A percentile compares a stretch with the other conserved stretches of the same genome.
Evolutionary conservation across 2,329 filamentous ascomycete species (phyloP).

Genomic region (Fusarium penzigii): DNA sequence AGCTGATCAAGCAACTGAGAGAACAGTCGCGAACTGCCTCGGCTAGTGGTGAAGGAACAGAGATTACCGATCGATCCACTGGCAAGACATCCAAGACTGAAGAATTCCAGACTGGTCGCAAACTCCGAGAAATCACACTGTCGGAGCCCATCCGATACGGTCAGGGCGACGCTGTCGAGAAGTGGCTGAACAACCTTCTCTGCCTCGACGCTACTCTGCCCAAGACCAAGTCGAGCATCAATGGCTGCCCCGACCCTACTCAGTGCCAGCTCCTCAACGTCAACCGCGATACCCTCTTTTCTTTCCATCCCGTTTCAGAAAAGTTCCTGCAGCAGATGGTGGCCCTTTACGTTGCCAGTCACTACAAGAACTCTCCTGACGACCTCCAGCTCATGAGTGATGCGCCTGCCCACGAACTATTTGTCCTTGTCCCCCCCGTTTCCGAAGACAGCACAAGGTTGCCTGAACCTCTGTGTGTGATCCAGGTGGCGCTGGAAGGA

Average conservation of each 20-base stretch:
- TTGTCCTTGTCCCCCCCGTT: slow-evolving; percentile 86
- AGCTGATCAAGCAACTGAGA: slow-evolving; percentile 94
- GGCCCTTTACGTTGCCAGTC: slow-evolving; percentile 91
- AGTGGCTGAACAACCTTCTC: slow-evolving; percentile 92
- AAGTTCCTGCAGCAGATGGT: slow-evolving; percentile 99
- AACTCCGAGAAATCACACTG: slow-evolving; percentile 87
- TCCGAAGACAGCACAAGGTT: slow-evolving; percentile 74
- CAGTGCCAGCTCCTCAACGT: slow-evolving; percentile 91
- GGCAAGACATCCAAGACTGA: slow-evolving; percentile 68
- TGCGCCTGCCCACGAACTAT: slow-evolving; percentile 93
- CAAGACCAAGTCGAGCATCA: slow-evolving; percentile 68
- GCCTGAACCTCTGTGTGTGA: slow-evolving; percentile 90
- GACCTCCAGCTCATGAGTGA: slow-evolving; percentile 99
- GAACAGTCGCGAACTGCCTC: slow-evolving; percentile 78
- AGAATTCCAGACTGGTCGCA: slow-evolving; percentile 68
- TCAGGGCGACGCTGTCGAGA: slow-evolving; percentile 86
- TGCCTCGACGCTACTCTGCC: slow-evolving; percentile 93
- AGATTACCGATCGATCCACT: slow-evolving; percentile 77
- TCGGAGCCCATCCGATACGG: slow-evolving; percentile 94
- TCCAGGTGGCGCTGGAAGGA: slow-evolving; percentile 92
- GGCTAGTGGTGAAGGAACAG: slow-evolving; percentile 57
- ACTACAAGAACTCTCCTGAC: slow-evolving; percentile 98
- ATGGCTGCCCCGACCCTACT: slow-evolving; percentile 85
- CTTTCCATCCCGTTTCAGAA: slow-evolving; percentile 95
- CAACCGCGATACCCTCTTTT: slow-evolving; percentile 96